These are phyloP conservation scores for Fusarium tricinctum DNA, from an alignment of 2,329 filamentous ascomycete genomes.

Conservation along the genomic window DNA sequence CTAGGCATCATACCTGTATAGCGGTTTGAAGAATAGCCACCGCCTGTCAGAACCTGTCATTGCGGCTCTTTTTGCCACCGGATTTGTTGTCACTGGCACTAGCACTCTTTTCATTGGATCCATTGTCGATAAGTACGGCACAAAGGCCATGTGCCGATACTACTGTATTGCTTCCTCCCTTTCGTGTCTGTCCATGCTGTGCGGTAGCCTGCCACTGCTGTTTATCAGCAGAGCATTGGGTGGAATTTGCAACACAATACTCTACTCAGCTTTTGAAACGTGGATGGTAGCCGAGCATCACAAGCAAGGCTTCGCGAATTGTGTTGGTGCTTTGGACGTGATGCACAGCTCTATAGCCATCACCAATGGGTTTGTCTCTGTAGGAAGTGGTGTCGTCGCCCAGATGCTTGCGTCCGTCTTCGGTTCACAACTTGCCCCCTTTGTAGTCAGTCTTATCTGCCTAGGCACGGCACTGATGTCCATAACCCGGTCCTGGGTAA, in stretches of 20 bases:
- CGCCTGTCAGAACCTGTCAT: background rate
- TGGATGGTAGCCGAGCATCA: conserved; percentile 6
- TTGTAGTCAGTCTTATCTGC: conserved; percentile 2
- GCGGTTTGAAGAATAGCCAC: background rate
- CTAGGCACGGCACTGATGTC: background rate
- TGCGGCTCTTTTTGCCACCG: background rate
- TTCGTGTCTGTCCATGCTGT: background rate
- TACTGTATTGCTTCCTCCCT: background rate
- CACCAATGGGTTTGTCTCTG: background rate
- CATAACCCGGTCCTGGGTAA: background rate
- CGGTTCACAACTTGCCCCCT: background rate
- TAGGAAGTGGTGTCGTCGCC: background rate
- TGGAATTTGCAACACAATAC: background rate
- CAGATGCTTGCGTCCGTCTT: background rate
- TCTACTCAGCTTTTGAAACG: background rate
- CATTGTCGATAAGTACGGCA: background rate
- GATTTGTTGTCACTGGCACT: background rate
- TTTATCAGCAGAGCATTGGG: background rate
- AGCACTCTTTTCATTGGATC: background rate
- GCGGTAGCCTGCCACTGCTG: fast-evolving
- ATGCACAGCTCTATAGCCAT: conserved; percentile 1
- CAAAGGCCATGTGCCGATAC: conserved; percentile 1
- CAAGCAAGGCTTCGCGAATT: background rate
- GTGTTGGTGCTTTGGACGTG: background rate
- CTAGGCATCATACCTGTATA: background rate